These are phyloP conservation scores for Citrullus mucosospermus DNA, from an alignment of 306 rosid species.

Conservation along the genomic window DNA sequence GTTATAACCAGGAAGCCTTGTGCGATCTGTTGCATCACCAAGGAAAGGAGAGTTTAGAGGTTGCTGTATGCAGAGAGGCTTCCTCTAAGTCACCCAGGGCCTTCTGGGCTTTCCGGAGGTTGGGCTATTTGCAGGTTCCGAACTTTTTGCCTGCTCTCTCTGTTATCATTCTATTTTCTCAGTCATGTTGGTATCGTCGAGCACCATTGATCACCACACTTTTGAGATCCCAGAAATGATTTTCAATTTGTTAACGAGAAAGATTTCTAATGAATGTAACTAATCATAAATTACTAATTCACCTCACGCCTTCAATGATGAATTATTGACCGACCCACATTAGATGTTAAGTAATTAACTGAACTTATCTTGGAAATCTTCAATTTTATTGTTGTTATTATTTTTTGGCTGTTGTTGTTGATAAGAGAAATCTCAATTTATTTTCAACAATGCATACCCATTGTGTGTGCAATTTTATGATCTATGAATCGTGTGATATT, in stretches of 20 bases:
- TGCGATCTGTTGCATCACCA: constrained; percentile 60
- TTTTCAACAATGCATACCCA: neutral
- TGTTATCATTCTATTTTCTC: neutral
- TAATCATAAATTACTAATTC: neutral
- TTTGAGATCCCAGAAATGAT: neutral
- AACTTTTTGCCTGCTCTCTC: neutral
- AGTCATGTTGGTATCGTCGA: neutral
- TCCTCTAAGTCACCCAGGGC: constrained; percentile 67
- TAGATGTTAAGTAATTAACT: neutral
- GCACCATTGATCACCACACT: neutral
- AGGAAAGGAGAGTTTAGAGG: constrained; percentile 61
- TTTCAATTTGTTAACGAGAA: neutral
- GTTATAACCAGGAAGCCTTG: constrained; percentile 38
- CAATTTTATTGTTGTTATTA: too few relatives aligned
- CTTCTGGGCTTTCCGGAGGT: constrained; percentile 83
- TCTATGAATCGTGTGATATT: neutral
- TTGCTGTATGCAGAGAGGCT: constrained; percentile 59
- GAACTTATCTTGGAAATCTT: neutral
- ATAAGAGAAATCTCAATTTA: neutral
- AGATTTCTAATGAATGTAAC: neutral
- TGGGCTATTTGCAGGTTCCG: constrained; percentile 71
- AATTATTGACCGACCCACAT: neutral
- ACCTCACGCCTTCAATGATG: neutral
- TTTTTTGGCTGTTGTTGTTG: too few relatives aligned
- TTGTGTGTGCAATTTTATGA: neutral